Evolutionary conservation across 495 filamentous ascomycete species (phyloP).

Genomic region (Geoglossum glabrum): DNA sequence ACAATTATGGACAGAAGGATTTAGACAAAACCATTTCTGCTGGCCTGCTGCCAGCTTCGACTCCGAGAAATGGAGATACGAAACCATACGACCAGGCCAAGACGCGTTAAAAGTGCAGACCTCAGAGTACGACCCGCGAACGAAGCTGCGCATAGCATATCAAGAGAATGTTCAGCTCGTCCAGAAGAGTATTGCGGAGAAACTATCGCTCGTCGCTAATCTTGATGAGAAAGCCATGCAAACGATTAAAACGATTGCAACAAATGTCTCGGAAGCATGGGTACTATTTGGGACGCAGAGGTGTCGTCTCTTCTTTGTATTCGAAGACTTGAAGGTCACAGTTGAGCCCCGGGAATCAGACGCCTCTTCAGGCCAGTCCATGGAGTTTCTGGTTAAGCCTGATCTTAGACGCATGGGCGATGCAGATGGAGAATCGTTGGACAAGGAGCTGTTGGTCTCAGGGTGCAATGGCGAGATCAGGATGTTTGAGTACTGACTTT

Average conservation of each 20-base stretch:
- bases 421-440: too few relatives aligned
- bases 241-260: neutral
- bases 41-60: neutral
- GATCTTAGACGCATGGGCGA: too few relatives aligned
- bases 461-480: too few relatives aligned
- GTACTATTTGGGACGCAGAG: constrained; percentile 7
- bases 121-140: neutral
- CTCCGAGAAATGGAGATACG: neutral
- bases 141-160: neutral
- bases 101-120: neutral
- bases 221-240: neutral
- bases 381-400: too few relatives aligned
- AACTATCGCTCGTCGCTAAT: neutral
- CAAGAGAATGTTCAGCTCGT: neutral
- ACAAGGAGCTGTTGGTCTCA: too few relatives aligned
- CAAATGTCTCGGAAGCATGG: constrained; percentile 5
- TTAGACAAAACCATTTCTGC: too few relatives aligned
- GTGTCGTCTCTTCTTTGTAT: too few relatives aligned
- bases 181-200: neutral
- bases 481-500: too few relatives aligned
- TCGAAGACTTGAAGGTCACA: too few relatives aligned
- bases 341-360: too few relatives aligned
- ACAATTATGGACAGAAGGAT: neutral
- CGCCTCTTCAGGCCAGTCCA: too few relatives aligned
- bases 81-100: neutral